A percentile compares a stretch with the other conserved stretches of the same genome.
Conservation (phyloP, 1,284 basidiomycete species). For the Cutaneotrichosporon sp. region DNA sequence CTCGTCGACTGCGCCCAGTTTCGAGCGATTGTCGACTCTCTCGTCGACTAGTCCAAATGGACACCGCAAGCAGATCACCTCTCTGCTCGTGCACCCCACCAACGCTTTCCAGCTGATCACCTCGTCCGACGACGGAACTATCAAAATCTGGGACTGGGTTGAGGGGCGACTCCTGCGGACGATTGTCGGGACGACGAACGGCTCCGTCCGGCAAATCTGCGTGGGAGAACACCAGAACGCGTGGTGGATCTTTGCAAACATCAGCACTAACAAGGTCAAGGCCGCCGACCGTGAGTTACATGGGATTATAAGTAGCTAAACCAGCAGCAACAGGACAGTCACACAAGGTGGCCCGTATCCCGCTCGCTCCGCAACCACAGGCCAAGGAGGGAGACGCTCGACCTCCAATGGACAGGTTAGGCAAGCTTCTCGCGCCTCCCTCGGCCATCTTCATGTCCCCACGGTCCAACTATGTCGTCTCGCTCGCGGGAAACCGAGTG, state of each 20-base stretch:
- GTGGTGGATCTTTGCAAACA: constrained; percentile 36
- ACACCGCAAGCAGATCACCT: constrained; percentile 62
- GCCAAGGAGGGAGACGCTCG: neutral
- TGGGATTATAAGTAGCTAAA: neutral
- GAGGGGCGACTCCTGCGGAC: constrained; percentile 76
- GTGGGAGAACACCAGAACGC: constrained; percentile 32
- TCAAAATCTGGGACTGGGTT: constrained; percentile 91
- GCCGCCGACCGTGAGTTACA: constrained; percentile 4
- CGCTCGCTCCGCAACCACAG: constrained; percentile 7
- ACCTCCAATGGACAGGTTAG: constrained; percentile 18
- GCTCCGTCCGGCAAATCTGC: constrained; percentile 52
- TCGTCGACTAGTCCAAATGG: constrained; percentile 50
- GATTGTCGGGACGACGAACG: constrained; percentile 62
- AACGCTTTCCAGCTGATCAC: constrained; percentile 88
- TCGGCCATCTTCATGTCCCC: constrained; percentile 62
- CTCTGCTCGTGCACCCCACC: constrained; percentile 71
- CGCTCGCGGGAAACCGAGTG: constrained; percentile 71
- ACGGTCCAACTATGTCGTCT: constrained; percentile 68
- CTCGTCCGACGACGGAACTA: constrained; percentile 71
- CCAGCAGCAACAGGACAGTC: constrained; percentile 13
- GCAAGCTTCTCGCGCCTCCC: constrained; percentile 32
- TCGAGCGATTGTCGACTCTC: constrained; percentile 75
- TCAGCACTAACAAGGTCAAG: constrained; percentile 22
- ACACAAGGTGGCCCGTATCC: constrained; percentile 26
- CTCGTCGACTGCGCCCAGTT: constrained; percentile 60